Evolutionary conservation across 495 filamentous ascomycete genomes (phyloP).

Genomic region (Xylaria palmicola): DNA sequence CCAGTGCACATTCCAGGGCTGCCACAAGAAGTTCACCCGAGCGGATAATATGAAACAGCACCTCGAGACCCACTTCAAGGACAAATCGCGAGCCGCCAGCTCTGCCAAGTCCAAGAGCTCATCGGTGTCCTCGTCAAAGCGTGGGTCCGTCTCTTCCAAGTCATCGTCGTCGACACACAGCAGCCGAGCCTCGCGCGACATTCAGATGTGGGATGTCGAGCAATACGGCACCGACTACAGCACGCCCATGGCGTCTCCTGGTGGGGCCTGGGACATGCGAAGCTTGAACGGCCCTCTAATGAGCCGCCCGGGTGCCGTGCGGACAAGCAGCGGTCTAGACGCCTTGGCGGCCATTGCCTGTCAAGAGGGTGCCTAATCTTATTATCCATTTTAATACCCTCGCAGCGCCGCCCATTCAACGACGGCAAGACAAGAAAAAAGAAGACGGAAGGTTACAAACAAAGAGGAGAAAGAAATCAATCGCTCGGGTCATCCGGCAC

Average conservation of each 20-base stretch:
- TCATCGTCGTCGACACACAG: conserved; percentile 26
- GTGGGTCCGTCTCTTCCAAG: conserved; percentile 31
- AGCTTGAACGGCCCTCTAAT: conserved; percentile 39
- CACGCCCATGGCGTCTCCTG: conserved; percentile 30
- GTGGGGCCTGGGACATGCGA: conserved; percentile 44
- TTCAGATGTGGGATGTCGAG: conserved; percentile 34
- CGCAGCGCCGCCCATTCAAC: too few species aligned
- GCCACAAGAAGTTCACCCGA: conserved; percentile 90
- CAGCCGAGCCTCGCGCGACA: conserved; percentile 23
- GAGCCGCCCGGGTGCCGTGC: conserved; percentile 31
- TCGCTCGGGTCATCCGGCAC: background rate
- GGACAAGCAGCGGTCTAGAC: conserved; percentile 42
- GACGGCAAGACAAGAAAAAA: background rate
- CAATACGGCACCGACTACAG: conserved; percentile 21
- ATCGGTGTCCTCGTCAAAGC: conserved; percentile 36
- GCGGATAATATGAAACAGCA: conserved; percentile 99
- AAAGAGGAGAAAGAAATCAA: too few species aligned
- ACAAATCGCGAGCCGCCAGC: conserved; percentile 39
- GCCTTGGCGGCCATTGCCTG: conserved; percentile 42
- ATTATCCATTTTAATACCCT: too few species aligned
- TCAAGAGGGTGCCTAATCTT: conserved; percentile 33
- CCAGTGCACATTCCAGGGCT: conserved; percentile 70
- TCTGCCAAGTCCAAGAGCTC: conserved; percentile 34
- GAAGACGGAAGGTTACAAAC: too few species aligned
- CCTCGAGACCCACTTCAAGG: conserved; percentile 77